Evolutionary conservation across 164 flowering plant species (phyloP).

Genomic region (Buxus sempervirens): DNA sequence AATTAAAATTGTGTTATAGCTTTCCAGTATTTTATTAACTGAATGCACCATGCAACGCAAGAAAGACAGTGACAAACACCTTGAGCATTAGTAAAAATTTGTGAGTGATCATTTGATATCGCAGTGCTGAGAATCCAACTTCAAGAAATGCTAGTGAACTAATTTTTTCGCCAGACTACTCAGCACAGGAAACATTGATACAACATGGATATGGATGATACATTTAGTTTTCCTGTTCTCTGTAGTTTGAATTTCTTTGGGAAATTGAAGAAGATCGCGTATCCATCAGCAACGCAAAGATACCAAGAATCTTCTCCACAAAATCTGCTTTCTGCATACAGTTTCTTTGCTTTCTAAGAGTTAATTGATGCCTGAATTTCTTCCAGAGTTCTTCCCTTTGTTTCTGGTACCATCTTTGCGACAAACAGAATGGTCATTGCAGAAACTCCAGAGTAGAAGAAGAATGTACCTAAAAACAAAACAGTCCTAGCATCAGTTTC

Average conservation of each 20-base stretch:
- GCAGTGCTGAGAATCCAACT: too few species aligned
- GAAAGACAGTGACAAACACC: too few species aligned
- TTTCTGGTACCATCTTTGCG: constrained; percentile 61
- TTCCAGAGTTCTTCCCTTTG: constrained; percentile 65
- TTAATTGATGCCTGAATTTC: constrained; percentile 55
- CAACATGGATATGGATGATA: background rate
- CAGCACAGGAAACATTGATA: too few species aligned
- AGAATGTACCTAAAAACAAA: constrained; percentile 46
- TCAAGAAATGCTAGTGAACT: too few species aligned
- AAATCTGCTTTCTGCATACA: background rate
- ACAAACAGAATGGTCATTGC: constrained; percentile 41
- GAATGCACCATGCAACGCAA: too few species aligned
- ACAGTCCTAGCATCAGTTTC: background rate
- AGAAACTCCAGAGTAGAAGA: constrained; percentile 37
- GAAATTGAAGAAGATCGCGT: background rate
- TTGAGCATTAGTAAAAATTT: too few species aligned
- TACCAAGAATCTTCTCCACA: background rate
- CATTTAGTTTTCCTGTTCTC: background rate
- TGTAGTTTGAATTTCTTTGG: background rate
- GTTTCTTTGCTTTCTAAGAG: background rate
- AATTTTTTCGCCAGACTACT: too few species aligned
- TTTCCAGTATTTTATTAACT: too few species aligned
- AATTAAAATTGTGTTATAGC: too few species aligned
- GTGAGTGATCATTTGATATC: too few species aligned
- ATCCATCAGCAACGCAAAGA: background rate